Conservation (phyloP, 2,329 filamentous ascomycete species). For the Incumbomyces delicatus region DNA sequence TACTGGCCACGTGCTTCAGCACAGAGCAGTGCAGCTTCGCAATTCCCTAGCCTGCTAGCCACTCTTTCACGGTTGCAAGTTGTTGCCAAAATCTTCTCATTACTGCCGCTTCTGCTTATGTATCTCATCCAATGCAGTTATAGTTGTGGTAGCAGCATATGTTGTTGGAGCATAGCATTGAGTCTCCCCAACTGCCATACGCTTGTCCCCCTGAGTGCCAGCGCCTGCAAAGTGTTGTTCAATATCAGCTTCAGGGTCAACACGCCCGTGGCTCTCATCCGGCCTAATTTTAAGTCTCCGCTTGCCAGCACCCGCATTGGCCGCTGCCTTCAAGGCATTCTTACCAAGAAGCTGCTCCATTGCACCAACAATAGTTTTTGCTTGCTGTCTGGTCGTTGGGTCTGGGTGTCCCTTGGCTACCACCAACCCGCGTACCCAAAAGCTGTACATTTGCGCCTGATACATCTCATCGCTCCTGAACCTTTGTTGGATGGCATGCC, state of each 20-base stretch:
- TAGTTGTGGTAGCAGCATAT: background rate
- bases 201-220: background rate
- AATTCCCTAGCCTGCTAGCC: background rate
- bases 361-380: constrained; percentile 12
- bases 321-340: background rate
- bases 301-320: too few species aligned
- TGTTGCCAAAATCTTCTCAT: constrained; percentile 9
- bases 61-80: background rate
- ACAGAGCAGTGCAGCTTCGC: background rate
- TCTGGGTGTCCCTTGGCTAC: constrained; percentile 5
- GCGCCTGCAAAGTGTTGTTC: background rate
- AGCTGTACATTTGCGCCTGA: constrained; percentile 6
- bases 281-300: too few species aligned
- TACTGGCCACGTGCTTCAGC: too few species aligned
- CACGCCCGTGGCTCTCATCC: background rate
- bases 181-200: too few species aligned
- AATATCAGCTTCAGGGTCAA: background rate
- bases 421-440: constrained; percentile 6
- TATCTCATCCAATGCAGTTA: background rate
- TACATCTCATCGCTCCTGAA: constrained; percentile 9
- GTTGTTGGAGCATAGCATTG: too few species aligned
- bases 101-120: constrained; percentile 10
- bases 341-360: constrained; percentile 7
- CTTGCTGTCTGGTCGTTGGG: constrained; percentile 11
- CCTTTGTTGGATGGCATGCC: background rate